Evolutionary conservation across 208 protist species (phyloP), one percentile per base, ranked within the genome.

Genomic region (Plasmodiophora brassicae): DNA sequence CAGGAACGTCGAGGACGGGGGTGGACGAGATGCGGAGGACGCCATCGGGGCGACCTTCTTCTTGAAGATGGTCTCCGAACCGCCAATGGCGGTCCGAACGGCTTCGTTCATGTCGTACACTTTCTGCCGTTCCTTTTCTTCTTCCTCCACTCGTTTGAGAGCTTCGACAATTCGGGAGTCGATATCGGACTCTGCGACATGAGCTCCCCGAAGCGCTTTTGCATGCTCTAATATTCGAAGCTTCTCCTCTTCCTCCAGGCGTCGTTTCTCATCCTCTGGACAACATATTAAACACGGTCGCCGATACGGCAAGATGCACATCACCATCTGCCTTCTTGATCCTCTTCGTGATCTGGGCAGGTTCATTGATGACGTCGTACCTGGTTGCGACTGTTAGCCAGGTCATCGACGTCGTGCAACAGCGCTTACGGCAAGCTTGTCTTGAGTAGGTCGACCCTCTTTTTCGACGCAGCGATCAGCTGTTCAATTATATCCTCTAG

Each of bases 71-170:
- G 41, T 44, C n/a, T 78, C 65, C n/a, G 65, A 14, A 5, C 65
- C 65, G n/a, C 65, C 65, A 78, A n/a, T 38, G 65, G 41, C 41
- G 32, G 65, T 38, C 32, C 32, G 65, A 78, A 78, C 32, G n/a
- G 65, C 65, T 14, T 38, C 65, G n/a, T 78, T 78, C 41, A 78
- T 78, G 41, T 78, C 65, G 20, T n/a, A 44, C 5, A 78, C 10
- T 32, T 78, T 78, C 41, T 78, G 65, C 65, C 65, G 32, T 78
- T 78, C 65, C n/a, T 78, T 78, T 78, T 78, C 65, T 78, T 5
- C 65, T 5, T 78, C 65, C 41, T 78, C 65, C 5, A 78, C 5
- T 32, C 5, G 20, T 38, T 32, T 78, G n/a, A 78, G 65, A 32
- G 32, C 32, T 32, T 78, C 65, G 32, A 38, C 65, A 78, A 32